Percentiles rank a stretch among this genome's conserved stretches.
Conservation (phyloP, 441 rosid genomes). For the Flueggea neowawraea region DNA sequence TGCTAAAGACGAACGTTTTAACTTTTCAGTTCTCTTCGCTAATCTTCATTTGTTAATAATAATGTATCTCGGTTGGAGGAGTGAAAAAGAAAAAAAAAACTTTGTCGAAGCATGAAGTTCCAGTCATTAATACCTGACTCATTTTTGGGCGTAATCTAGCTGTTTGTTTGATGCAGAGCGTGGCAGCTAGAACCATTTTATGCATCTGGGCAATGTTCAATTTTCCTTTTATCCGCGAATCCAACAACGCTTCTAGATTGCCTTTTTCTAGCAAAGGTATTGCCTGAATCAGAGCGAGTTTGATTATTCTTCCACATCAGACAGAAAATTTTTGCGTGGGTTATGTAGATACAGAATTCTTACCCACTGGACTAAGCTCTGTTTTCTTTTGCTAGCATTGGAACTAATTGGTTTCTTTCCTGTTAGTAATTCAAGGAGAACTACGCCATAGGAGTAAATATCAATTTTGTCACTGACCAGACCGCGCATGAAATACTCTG, state of each 20-base stretch:
- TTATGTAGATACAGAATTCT: slow-evolving; percentile 14
- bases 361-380: slow-evolving; percentile 88
- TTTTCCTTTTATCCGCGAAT: slow-evolving; percentile 40
- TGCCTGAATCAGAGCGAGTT: slow-evolving; percentile 43
- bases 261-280: slow-evolving; percentile 57
- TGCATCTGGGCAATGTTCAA: slow-evolving; percentile 47
- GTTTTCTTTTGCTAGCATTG: slow-evolving; percentile 28
- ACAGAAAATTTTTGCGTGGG: not conserved
- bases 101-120: too few relatives aligned
- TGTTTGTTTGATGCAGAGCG: slow-evolving; percentile 58
- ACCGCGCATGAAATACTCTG: slow-evolving; percentile 90
- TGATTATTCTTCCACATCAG: not conserved
- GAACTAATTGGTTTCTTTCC: slow-evolving; percentile 70
- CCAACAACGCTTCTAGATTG: slow-evolving; percentile 49
- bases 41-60: too few relatives aligned
- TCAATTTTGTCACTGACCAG: slow-evolving; percentile 77
- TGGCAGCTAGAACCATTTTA: slow-evolving; percentile 71
- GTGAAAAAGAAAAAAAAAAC: too few relatives aligned
- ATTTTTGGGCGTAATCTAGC: slow-evolving; percentile 73
- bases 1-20: too few relatives aligned
- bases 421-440: slow-evolving; percentile 74
- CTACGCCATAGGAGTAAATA: slow-evolving; percentile 81
- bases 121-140: slow-evolving; percentile 40
- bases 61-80: too few relatives aligned
- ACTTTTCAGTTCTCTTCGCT: too few relatives aligned